Percentiles rank a stretch among this genome's conserved stretches.
Conservation (phyloP, 2,329 filamentous ascomycete genomes). For the Aureobasidium sp. region DNA sequence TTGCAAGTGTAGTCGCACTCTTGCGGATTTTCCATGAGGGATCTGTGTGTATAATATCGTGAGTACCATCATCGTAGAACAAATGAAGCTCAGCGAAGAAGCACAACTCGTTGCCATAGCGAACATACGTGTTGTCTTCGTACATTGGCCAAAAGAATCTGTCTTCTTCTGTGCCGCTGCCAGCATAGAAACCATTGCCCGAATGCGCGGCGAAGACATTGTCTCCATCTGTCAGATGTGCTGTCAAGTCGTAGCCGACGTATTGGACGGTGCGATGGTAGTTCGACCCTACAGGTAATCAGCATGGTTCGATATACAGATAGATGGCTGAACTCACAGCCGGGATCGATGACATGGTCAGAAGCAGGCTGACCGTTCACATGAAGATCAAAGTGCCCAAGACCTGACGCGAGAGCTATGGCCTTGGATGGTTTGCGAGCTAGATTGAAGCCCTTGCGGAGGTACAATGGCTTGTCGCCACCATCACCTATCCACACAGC, state of each 20-base stretch:
- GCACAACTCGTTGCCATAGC: constrained; percentile 35
- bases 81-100: constrained; percentile 37
- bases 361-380: constrained; percentile 32
- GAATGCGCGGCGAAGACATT: constrained; percentile 35
- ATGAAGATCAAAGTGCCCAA: constrained; percentile 36
- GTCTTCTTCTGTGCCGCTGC: constrained; percentile 32
- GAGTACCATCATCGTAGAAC: constrained; percentile 33
- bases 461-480: constrained; percentile 35
- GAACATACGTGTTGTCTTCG: constrained; percentile 37
- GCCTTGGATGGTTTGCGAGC: constrained; percentile 28
- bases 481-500: constrained; percentile 37
- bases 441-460: constrained; percentile 31
- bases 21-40: constrained; percentile 34
- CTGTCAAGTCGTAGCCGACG: constrained; percentile 38
- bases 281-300: constrained; percentile 19
- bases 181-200: constrained; percentile 42
- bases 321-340: constrained; percentile 27
- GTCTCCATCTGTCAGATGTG: constrained; percentile 26
- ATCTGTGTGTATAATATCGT: constrained; percentile 32
- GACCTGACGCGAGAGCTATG: constrained; percentile 34
- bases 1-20: constrained; percentile 35
- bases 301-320: not conserved
- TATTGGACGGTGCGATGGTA: constrained; percentile 38
- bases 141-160: constrained; percentile 40
- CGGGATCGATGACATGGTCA: constrained; percentile 33